Evolutionary conservation across 23 red algal species (phyloP).

Genomic region (Agarophyton chilense): DNA sequence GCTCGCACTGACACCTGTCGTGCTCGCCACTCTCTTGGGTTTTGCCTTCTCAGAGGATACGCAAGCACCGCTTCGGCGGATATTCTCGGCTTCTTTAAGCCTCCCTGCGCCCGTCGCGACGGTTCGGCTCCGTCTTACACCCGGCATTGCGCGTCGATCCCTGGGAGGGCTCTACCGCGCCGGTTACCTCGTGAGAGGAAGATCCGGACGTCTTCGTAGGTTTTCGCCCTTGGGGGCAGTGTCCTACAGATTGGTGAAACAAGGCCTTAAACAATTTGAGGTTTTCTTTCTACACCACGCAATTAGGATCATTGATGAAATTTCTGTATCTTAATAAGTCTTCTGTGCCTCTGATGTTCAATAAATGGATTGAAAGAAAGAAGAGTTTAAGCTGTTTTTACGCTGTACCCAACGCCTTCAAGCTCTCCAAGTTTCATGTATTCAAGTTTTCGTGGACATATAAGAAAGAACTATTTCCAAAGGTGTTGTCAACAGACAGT

Average conservation of each 20-base stretch:
- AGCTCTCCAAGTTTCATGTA: not conserved
- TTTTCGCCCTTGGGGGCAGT: no score
- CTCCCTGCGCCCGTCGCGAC: no score
- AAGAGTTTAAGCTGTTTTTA: not conserved
- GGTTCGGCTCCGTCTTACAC: no score
- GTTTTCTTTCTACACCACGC: not conserved
- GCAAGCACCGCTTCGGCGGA: no score
- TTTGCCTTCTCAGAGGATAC: no score
- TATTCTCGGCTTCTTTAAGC: no score
- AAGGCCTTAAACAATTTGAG: not conserved
- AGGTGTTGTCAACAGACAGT: not conserved
- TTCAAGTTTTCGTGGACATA: not conserved
- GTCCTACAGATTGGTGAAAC: constrained; percentile 23
- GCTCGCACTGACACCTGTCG: no score
- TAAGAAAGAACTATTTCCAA: not conserved
- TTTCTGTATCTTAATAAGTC: not conserved
- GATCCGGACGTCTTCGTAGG: no score
- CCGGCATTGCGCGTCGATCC: no score
- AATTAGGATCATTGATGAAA: not conserved
- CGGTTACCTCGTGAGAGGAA: no score
- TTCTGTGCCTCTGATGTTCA: not conserved
- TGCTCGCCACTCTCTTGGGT: no score
- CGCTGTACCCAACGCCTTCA: not conserved
- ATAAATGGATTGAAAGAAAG: constrained; percentile 21
- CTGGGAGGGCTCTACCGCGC: no score